Base-by-base conservation (phyloP, 2,329 filamentous ascomycete genomes). In the Phialocephala subalpina region DNA sequence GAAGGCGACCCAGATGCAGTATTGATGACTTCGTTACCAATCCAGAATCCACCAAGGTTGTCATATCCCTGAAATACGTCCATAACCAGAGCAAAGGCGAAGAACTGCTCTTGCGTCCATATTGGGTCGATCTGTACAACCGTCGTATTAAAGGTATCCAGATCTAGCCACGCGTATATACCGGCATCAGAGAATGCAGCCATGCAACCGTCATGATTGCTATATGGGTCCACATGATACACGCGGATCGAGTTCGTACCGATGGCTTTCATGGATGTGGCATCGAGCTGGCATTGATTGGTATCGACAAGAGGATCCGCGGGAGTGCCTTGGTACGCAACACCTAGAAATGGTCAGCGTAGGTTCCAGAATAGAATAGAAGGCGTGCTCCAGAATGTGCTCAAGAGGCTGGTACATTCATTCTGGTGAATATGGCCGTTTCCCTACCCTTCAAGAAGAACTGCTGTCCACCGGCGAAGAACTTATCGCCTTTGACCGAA, bases 11-110 rank as follows among this genome's bases (percentile, higher is more conserved):
- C 82, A 65, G 81, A 80, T 52, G 80, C 79, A 45, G 80, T 82
- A 55, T 89, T 90, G 73, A 97, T 88, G 63, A 96, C 91, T 78
- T 97, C 94, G 75, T 97, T 97, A 68, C 93, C 94, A 66, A 97
- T 86, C 74, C 96, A 95, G 77, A 96, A 91, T 58, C 92, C 93
- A 14, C 92, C 88, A 1, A 92, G 87, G 81, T 92, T 92, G 78
- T 82, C 80, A 78, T 91, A 92, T 69, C 85, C 82, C 65, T 84
- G 81, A 76, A 92, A 92, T 69, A 82, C 84, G 77, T 92, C 89
- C 71, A 92, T 84, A 36, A 89, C 91, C 29, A 88, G 85, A 76
- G 92, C 90, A 76, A 92, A 73, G 20, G 83, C 83, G 62, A 88
- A 81, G 70, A 88, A 86, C 80, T 95, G 92, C 4, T 86, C 86